A percentile compares a stretch with the other conserved stretches of the same genome.
phyloP scores from a whole-genome alignment of 23 red algal genomes.

The Cyanidium caldarium region DNA sequence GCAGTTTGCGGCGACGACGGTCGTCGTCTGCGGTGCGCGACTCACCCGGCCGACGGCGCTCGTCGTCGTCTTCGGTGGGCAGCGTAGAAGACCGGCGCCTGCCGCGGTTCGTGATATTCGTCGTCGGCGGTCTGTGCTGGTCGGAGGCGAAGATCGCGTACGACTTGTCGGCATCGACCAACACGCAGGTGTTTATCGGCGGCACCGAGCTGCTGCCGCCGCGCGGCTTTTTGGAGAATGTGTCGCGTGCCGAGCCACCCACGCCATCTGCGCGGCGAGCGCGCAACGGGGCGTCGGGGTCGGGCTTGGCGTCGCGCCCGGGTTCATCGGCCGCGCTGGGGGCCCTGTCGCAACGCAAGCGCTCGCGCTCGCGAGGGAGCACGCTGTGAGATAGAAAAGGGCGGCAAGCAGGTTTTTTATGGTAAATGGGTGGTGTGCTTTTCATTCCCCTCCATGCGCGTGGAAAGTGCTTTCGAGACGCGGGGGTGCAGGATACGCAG shows the following conservation, averaged over 20 bases:
- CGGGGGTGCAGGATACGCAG: too few species aligned
- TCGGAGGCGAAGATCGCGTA: conserved; percentile 6
- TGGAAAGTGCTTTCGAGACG: too few species aligned
- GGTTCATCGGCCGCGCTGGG: neutral
- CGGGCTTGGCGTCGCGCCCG: neutral
- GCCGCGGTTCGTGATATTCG: conserved; percentile 7
- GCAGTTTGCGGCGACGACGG: conserved; percentile 8
- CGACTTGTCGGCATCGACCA: conserved; percentile 8
- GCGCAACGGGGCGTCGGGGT: neutral
- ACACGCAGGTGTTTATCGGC: conserved; percentile 11
- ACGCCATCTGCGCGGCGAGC: neutral
- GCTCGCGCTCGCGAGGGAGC: neutral
- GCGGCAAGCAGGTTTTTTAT: too few species aligned
- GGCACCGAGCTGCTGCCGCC: conserved; percentile 1
- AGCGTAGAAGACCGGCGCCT: neutral
- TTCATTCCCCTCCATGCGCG: too few species aligned
- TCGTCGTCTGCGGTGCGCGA: conserved; percentile 10
- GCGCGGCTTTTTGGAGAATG: conserved; percentile 2
- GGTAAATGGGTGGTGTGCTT: too few species aligned
- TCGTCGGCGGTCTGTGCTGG: conserved; percentile 7
- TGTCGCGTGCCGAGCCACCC: neutral
- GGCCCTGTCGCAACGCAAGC: neutral
- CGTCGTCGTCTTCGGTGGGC: neutral
- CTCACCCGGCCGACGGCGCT: neutral
- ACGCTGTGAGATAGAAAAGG: too few species aligned